A percentile compares a stretch with the other conserved stretches of the same genome.
phyloP scores from a whole-genome alignment of 495 filamentous ascomycete species.

The Penicillium fimorum region DNA sequence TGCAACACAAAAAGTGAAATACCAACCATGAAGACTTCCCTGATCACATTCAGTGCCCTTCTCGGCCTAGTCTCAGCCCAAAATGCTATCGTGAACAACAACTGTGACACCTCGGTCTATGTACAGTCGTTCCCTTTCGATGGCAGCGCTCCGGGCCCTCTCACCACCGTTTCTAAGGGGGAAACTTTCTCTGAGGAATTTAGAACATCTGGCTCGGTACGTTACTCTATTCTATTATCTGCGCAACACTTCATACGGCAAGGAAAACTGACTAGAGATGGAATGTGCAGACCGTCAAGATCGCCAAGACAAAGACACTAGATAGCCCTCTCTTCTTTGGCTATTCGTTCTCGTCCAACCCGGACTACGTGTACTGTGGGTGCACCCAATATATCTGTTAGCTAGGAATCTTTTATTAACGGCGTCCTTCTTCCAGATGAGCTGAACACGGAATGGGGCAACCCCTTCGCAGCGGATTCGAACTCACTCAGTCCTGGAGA shows the following conservation, averaged over 20 bases:
- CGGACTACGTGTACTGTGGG: constrained; percentile 34
- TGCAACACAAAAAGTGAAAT: constrained; percentile 15
- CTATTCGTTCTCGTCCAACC: constrained; percentile 30
- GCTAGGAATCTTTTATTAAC: constrained; percentile 13
- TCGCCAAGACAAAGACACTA: constrained; percentile 30
- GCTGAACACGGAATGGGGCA: constrained; percentile 31
- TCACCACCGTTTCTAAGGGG: constrained; percentile 28
- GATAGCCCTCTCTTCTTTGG: constrained; percentile 30
- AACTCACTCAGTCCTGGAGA: constrained; percentile 32
- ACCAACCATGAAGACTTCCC: constrained; percentile 26
- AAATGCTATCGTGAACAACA: constrained; percentile 29
- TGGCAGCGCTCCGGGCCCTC: constrained; percentile 29
- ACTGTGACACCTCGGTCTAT: constrained; percentile 28
- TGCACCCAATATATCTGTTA: constrained; percentile 14
- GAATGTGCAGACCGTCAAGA: constrained; percentile 29
- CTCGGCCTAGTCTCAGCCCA: constrained; percentile 28
- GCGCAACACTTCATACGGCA: constrained; percentile 6
- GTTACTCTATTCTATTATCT: constrained; percentile 15
- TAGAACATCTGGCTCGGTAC: constrained; percentile 27
- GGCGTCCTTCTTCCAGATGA: constrained; percentile 22
- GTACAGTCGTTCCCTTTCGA: constrained; percentile 33
- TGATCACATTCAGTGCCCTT: constrained; percentile 23
- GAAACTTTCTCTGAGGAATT: constrained; percentile 29
- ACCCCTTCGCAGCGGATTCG: constrained; percentile 28
- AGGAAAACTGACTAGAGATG: constrained; percentile 17